These are phyloP conservation scores for Lactifluus piperatus DNA, from an alignment of 768 basidiomycete species.

Conservation along the genomic window DNA sequence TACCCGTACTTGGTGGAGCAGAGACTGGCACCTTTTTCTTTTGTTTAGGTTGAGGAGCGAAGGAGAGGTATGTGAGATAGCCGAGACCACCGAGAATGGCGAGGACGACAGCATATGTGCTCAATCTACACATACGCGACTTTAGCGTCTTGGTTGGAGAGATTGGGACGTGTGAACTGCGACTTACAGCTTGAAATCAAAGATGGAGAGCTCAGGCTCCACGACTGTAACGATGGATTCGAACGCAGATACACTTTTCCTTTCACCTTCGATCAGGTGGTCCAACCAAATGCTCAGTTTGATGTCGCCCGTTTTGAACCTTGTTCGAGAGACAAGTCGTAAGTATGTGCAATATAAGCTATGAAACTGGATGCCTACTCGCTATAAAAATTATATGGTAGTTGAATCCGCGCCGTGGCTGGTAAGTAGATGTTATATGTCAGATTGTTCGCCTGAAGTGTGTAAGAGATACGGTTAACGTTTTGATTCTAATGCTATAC, in stretches of 20 bases:
- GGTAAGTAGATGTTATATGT: slow-evolving; percentile 45
- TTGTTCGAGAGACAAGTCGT: background rate
- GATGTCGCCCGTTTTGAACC: slow-evolving; percentile 24
- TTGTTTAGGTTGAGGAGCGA: slow-evolving; percentile 48
- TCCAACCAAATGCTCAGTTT: slow-evolving; percentile 73
- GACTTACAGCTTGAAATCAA: slow-evolving; percentile 74
- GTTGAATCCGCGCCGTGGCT: slow-evolving; percentile 47
- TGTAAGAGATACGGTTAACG: background rate
- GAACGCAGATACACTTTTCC: slow-evolving; percentile 57
- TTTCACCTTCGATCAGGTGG: slow-evolving; percentile 46
- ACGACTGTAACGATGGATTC: slow-evolving; percentile 73
- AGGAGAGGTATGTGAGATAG: slow-evolving; percentile 59
- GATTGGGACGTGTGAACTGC: slow-evolving; percentile 10
- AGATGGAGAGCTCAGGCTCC: slow-evolving; percentile 67
- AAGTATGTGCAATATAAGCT: background rate
- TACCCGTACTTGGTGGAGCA: slow-evolving; percentile 46
- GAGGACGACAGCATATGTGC: slow-evolving; percentile 63
- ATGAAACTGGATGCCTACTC: slow-evolving; percentile 46
- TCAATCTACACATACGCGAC: slow-evolving; percentile 31
- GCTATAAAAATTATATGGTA: slow-evolving; percentile 73
- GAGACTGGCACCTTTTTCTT: slow-evolving; percentile 34
- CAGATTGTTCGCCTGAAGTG: slow-evolving; percentile 47
- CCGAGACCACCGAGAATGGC: slow-evolving; percentile 52
- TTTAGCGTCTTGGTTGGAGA: background rate
- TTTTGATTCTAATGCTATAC: background rate